Conservation (phyloP, 192 early-diverging fungal genomes). For the Paraglomus occultum region DNA sequence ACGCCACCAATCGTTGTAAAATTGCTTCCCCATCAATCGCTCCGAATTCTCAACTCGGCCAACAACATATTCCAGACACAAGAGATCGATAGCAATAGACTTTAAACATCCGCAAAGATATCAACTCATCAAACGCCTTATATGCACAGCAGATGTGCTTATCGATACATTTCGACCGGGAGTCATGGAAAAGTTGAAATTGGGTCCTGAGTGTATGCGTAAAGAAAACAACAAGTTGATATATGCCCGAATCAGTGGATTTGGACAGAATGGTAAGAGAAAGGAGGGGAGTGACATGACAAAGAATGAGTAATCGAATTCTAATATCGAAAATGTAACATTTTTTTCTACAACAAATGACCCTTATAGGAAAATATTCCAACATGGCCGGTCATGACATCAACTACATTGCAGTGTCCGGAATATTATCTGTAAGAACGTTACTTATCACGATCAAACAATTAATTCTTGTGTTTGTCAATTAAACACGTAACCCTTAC, state of each 20-base stretch:
- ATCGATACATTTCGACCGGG: constrained; percentile 70
- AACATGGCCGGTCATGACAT: constrained; percentile 64
- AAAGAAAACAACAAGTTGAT: constrained; percentile 55
- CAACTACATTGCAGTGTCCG: constrained; percentile 67
- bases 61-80: constrained; percentile 43
- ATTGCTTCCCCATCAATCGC: constrained; percentile 14
- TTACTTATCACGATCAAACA: neutral
- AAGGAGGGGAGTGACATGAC: neutral
- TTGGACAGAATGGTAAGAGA: constrained; percentile 54
- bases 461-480: neutral
- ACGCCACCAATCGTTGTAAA: neutral
- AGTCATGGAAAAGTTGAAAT: constrained; percentile 63
- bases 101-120: constrained; percentile 50
- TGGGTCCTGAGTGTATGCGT: constrained; percentile 59
- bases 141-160: constrained; percentile 55
- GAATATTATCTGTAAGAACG: constrained; percentile 49
- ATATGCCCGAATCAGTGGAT: constrained; percentile 66
- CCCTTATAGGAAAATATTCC: constrained; percentile 40
- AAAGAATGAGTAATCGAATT: neutral
- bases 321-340: neutral
- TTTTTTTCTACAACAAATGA: constrained; percentile 6
- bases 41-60: neutral
- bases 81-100: constrained; percentile 61
- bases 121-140: constrained; percentile 43
- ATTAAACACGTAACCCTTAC: neutral